These are phyloP conservation scores for Sphagnum magellanicum DNA, from an alignment of 228 moss, liverwort and hornwort species.

Conservation along the genomic window DNA sequence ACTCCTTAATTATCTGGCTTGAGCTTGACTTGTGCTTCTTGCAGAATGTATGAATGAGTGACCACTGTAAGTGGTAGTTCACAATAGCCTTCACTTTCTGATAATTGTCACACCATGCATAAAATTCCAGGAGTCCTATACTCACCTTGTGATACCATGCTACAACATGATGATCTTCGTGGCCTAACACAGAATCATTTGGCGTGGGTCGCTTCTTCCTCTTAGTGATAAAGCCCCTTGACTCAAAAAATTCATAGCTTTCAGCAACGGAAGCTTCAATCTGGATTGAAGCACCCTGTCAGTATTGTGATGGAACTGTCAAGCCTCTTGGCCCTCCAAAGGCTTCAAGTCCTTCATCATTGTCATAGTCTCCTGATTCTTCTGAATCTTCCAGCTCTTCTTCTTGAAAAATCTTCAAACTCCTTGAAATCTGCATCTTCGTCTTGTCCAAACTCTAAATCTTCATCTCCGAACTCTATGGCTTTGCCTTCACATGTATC, in stretches of 20 bases:
- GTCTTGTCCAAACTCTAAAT: too few relatives aligned
- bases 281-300: conserved; percentile 20
- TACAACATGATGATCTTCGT: conserved; percentile 45
- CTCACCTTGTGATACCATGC: conserved; percentile 49
- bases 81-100: conserved; percentile 40
- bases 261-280: conserved; percentile 44
- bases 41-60: conserved; percentile 46
- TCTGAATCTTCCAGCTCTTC: too few relatives aligned
- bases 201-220: conserved; percentile 32
- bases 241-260: conserved; percentile 35
- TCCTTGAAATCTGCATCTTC: too few relatives aligned
- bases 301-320: too few relatives aligned
- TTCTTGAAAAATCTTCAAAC: too few relatives aligned
- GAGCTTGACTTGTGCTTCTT: conserved; percentile 61
- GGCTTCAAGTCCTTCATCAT: too few relatives aligned
- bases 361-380: too few relatives aligned
- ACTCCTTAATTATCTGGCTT: too few relatives aligned
- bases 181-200: conserved; percentile 32
- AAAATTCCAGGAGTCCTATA: conserved; percentile 34
- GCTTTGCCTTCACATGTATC: too few relatives aligned
- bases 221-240: conserved; percentile 35
- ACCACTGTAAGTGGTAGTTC: conserved; percentile 50
- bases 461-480: too few relatives aligned
- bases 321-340: too few relatives aligned
- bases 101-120: conserved; percentile 41